These are phyloP conservation scores for Neoboletus subvelutipes DNA, from an alignment of 768 basidiomycete species.

Conservation along the genomic window DNA sequence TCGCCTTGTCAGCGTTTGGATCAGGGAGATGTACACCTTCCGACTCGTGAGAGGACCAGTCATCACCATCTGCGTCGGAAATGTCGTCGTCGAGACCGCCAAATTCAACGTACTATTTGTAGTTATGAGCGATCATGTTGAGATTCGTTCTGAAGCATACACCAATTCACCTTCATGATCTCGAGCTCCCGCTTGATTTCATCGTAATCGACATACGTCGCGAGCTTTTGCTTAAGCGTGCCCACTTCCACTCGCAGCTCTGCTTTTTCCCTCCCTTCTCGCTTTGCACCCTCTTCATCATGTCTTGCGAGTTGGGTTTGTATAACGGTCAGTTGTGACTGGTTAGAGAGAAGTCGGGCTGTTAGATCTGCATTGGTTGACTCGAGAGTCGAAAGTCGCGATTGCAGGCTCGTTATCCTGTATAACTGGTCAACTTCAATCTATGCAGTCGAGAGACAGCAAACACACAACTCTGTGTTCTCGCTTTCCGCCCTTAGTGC, in stretches of 20 bases:
- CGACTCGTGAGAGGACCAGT: conserved; percentile 39
- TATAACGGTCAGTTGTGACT: conserved; percentile 18
- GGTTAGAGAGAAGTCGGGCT: conserved; percentile 13
- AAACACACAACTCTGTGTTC: conserved; percentile 62
- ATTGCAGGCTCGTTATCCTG: conserved; percentile 49
- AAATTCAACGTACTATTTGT: conserved; percentile 87
- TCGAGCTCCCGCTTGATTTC: conserved; percentile 97
- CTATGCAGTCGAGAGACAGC: background rate
- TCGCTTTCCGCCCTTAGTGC: conserved; percentile 78
- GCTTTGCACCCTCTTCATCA: conserved; percentile 16
- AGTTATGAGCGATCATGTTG: background rate
- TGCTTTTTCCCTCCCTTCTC: conserved; percentile 16
- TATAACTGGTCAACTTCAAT: background rate
- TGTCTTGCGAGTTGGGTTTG: conserved; percentile 21
- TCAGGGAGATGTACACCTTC: conserved; percentile 73
- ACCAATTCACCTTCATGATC: conserved; percentile 84
- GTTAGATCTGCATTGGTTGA: conserved; percentile 37
- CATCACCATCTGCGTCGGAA: conserved; percentile 57
- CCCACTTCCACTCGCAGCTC: conserved; percentile 63
- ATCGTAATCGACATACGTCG: conserved; percentile 84
- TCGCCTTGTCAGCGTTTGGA: conserved; percentile 85
- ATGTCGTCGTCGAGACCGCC: conserved; percentile 71
- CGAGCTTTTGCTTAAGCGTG: conserved; percentile 64
- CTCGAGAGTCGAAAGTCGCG: conserved; percentile 74
- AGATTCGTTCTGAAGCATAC: no score